Base-by-base conservation (phyloP, 1,139 yeast species). In the Blastobotrys aristatus region DNA sequence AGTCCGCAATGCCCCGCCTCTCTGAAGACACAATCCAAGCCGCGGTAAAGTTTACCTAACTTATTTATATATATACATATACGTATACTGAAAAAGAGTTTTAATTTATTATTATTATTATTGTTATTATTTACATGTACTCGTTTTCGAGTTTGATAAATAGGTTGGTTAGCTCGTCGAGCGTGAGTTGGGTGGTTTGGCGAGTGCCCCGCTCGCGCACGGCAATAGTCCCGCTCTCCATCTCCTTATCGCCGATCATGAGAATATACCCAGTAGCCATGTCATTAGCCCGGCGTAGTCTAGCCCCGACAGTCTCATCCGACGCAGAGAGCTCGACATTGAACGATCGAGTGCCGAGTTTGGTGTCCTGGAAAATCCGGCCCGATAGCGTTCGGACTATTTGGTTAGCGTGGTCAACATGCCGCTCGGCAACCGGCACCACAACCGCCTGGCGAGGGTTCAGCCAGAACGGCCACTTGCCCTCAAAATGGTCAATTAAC, bases 401-500 rank as follows among this genome's bases (percentile, higher is more conserved):
- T 18, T 71, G 65, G 43, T 73, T 67, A 1, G 95, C 92, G 50
- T 76, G 72, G 17, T 64, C 74, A 10, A 59, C 59, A 61, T 84
- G 88, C 4, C 71, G 61, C 5, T 72, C 75, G 47, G 84, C 82
- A 3, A 92, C 84, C 1, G 98, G 97, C 4, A 94, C 75, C 2
- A 92, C 76, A 38, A 85, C 73, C 0, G 94, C 95, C 64, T 92
- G 99, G 55, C 95, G 76, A n/a, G 98, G 97, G 53, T 85, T 87
- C 50, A 92, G 68, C 98, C 98, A 92, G 64, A 94, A 92, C 11
- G 99, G 99, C 98, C 99, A 92, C 57, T 84, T 84, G 0, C 98
- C 99, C 49, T 79, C 79, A 64, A 81, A 90, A 58, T 90, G 96
- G 63, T 94, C 98, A 43, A 90, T 79, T 51, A 92, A 72, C 54